Percentiles rank a stretch among this genome's conserved stretches.
These are phyloP conservation scores for Bacidia gigantensis DNA, from an alignment of 495 filamentous ascomycete species.

Conservation along the genomic window DNA sequence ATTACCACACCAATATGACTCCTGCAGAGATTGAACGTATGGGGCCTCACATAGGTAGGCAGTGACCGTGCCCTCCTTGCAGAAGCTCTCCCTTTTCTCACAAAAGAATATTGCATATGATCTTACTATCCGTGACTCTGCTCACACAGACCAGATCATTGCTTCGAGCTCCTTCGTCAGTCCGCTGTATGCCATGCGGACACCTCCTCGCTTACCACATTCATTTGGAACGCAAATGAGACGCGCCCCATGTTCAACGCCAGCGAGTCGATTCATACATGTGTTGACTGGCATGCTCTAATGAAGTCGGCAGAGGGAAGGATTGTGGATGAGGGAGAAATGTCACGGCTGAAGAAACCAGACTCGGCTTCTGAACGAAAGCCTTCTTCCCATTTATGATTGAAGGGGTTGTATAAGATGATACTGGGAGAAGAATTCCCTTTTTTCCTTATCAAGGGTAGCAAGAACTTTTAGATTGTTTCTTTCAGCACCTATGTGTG, in stretches of 20 bases:
- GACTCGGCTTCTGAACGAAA: no score
- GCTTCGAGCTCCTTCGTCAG: slow-evolving; percentile 16
- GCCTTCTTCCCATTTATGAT: no score
- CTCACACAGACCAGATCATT: slow-evolving; percentile 11
- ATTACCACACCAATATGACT: slow-evolving; percentile 8
- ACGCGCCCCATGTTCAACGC: slow-evolving; percentile 10
- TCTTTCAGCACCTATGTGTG: no score
- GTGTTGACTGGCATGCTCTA: slow-evolving; percentile 13
- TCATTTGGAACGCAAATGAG: slow-evolving; percentile 11
- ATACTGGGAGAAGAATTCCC: no score
- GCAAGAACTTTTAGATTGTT: no score
- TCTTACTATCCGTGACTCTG: no score
- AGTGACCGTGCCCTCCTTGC: no score
- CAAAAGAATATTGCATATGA: no score
- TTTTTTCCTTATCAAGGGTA: no score
- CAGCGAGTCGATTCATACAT: slow-evolving; percentile 9
- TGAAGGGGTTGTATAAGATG: no score
- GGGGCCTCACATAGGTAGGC: slow-evolving; percentile 7
- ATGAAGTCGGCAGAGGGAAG: slow-evolving; percentile 1
- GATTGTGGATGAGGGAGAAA: slow-evolving; percentile 5
- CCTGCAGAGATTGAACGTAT: slow-evolving; percentile 3
- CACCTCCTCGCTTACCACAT: slow-evolving; percentile 10
- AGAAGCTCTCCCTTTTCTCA: no score
- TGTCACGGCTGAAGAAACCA: slow-evolving; percentile 6
- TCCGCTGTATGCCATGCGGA: slow-evolving; percentile 15